Evolutionary conservation across 208 protist genomes (phyloP).

Genomic region (Wallacemonas collosoma): DNA sequence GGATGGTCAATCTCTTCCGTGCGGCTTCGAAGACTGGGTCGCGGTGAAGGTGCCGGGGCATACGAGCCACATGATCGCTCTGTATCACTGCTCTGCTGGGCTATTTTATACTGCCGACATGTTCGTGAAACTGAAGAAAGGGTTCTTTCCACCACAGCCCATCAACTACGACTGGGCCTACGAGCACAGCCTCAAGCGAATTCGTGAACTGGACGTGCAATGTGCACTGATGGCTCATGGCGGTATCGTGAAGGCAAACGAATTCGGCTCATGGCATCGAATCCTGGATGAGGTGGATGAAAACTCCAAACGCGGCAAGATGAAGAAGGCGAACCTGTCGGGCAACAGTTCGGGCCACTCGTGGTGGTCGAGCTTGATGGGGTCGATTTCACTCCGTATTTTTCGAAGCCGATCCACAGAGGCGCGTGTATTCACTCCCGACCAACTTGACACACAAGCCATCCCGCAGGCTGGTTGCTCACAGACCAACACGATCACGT

Average conservation of each 20-base stretch:
- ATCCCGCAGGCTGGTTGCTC: neutral
- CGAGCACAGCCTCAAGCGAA: conserved; percentile 30
- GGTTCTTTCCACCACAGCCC: conserved; percentile 42
- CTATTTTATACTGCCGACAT: conserved; percentile 50
- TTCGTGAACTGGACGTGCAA: conserved; percentile 39
- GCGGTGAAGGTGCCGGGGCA: conserved; percentile 49
- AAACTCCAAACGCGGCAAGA: conserved; percentile 10
- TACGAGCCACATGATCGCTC: conserved; percentile 54
- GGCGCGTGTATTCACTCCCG: conserved; percentile 19
- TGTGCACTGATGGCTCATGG: conserved; percentile 47
- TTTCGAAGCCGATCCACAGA: neutral
- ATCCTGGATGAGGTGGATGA: conserved; percentile 40
- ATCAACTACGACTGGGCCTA: conserved; percentile 43
- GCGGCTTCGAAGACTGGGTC: conserved; percentile 51
- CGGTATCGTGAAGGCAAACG: conserved; percentile 40
- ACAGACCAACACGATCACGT: conserved; percentile 5
- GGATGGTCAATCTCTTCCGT: conserved; percentile 37
- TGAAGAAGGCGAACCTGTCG: neutral
- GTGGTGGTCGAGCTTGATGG: neutral
- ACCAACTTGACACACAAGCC: conserved; percentile 8
- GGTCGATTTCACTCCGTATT: neutral
- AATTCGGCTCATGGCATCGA: conserved; percentile 36
- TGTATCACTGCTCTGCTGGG: conserved; percentile 46
- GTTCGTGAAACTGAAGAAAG: conserved; percentile 35
- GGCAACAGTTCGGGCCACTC: neutral